Evolutionary conservation across 495 filamentous ascomycete genomes (phyloP).

Genomic region (Terfezia boudieri): DNA sequence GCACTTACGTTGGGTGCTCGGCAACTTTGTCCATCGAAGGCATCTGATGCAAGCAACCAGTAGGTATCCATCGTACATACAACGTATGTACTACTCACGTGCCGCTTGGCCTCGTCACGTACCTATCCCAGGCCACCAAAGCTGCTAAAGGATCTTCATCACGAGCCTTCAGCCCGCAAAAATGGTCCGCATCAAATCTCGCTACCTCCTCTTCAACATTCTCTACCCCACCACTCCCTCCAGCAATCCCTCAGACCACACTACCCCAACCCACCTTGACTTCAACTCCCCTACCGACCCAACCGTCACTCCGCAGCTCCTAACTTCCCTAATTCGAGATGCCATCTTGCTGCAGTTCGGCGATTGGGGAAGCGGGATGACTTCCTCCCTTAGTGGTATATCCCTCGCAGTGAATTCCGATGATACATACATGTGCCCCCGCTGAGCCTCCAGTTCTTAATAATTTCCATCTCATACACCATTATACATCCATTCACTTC

Average conservation of each 20-base stretch:
- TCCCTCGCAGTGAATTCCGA: neutral
- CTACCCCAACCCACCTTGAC: constrained; percentile 9
- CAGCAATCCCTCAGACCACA: constrained; percentile 11
- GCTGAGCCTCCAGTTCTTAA: too few species aligned
- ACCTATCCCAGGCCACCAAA: too few species aligned
- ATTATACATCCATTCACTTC: neutral
- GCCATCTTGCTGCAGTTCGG: constrained; percentile 56
- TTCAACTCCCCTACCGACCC: constrained; percentile 11
- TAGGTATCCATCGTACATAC: too few species aligned
- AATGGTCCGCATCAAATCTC: constrained; percentile 95
- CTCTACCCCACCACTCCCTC: constrained; percentile 48
- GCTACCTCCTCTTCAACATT: constrained; percentile 80
- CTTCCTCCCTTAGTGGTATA: constrained; percentile 41
- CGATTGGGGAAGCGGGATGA: constrained; percentile 66
- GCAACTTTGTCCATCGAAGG: too few species aligned
- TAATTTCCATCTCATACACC: too few species aligned
- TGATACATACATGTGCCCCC: too few species aligned
- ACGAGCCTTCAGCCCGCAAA: neutral
- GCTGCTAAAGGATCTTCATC: too few species aligned
- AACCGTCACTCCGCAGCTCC: constrained; percentile 34
- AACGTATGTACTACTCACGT: too few species aligned
- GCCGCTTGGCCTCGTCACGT: too few species aligned
- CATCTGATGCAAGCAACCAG: too few species aligned
- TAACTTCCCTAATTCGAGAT: constrained; percentile 44
- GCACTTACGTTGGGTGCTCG: too few species aligned